Evolutionary conservation across 805 yeast species (phyloP), one percentile per base, ranked within the genome.

Genomic region (Cyberlindnera veronae): DNA sequence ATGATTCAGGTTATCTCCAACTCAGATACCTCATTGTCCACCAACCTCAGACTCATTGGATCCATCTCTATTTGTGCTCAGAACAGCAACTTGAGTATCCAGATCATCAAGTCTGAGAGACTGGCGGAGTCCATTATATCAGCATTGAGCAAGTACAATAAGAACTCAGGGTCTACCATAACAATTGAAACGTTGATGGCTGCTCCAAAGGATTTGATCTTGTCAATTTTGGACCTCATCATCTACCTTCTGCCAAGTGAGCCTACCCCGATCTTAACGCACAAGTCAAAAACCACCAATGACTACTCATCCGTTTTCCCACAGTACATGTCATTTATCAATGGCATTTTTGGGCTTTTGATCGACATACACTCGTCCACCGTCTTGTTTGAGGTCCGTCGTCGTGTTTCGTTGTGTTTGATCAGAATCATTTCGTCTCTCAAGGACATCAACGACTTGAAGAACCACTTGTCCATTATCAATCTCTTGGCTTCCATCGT

Each of bases 121-220:
- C 56, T 82, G 15, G 76, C 79, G 0, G 64, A 66, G 8, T 58
- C 72, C 12, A 61, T 85, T 5, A 59, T 62, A 14, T 60, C 67
- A n/a, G 68, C 81, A 1, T 61, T 85, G 39, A 66, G 73, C 18
- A 72, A 69, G 30, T 79, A 71, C 50, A 68, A 75, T 10, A 74
- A 72, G 41, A 44, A 36, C 17, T 35, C 50, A 6, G 53, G 44
- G 5, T 55, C 64, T 7, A 55, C 44, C 1, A 57, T 77, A 1
- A 66, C 87, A 5, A 75, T 82, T 33, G 95, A 85, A 53, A 76
- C 86, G 0, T 60, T 88, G 29, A 81, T 86, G 78, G 76, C 81
- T 39, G 75, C 80, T 3, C 89, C 91, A 0, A 82, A 79, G 49
- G 83, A 79, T n/a, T 56, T 84, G 21, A 59, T 84, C 15, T 49